Conservation (phyloP, 768 basidiomycete species). For the Hericium erinaceus region DNA sequence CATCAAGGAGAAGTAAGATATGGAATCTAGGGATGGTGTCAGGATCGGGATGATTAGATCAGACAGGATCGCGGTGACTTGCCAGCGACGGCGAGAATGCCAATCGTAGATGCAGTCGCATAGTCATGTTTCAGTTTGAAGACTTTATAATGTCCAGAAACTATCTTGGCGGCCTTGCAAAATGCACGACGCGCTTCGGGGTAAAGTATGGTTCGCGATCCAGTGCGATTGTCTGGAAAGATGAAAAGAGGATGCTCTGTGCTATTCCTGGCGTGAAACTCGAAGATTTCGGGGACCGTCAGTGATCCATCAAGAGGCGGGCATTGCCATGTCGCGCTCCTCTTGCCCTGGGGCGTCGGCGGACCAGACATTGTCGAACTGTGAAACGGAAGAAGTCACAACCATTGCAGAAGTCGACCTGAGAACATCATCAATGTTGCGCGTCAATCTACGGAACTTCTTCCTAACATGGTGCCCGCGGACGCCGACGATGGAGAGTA, state of each 20-base stretch:
- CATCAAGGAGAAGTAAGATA: conserved; percentile 14
- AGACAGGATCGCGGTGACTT: neutral
- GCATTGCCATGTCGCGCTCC: no score
- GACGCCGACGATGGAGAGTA: no score
- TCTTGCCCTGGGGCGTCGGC: no score
- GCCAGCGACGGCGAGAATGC: conserved; percentile 13
- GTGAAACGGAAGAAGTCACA: no score
- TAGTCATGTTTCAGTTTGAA: neutral
- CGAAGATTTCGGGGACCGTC: conserved; percentile 24
- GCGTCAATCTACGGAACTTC: no score
- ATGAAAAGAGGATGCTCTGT: conserved; percentile 21
- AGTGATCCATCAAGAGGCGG: conserved; percentile 9
- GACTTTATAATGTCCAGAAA: neutral
- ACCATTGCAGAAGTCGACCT: no score
- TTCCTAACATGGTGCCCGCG: no score
- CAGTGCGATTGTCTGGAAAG: conserved; percentile 14
- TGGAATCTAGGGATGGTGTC: conserved; percentile 8
- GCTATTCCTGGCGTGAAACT: conserved; percentile 20
- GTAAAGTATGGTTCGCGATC: neutral
- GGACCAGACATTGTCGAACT: no score
- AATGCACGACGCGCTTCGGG: neutral
- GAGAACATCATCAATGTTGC: no score
- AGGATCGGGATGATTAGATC: neutral
- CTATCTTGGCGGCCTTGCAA: conserved; percentile 3
- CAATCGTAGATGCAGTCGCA: conserved; percentile 5